Evolutionary conservation across 495 filamentous ascomycete genomes (phyloP), one percentile per base, ranked within the genome.

Genomic region (Daldinia caldariorum): DNA sequence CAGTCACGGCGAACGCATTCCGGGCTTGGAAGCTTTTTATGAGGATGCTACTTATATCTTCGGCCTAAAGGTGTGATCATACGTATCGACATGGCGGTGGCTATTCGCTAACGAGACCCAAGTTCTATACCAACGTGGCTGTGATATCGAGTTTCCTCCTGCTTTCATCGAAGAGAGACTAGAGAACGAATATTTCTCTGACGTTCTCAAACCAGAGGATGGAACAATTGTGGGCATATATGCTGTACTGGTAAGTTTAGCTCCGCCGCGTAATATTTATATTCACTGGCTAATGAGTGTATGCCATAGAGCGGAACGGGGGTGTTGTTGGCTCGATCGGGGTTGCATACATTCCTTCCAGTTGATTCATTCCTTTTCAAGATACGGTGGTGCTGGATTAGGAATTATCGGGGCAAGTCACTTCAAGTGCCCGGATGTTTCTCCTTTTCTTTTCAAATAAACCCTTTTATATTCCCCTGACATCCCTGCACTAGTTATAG

Each of bases 51-150:
- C 16, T 16, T 45, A 9, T 7, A 20, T 45, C 20, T 60, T 67
- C 58, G 65, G 65, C 26, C 63, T 45, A 20, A 45, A 16, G 26
- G 57, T 60, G 16, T 18, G 7, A 20, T 20, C 3, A 20, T 16
- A 20, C 18, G 1, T 3, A 7, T 18, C 18, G 41, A 18, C 8
- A 45, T 18, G 7, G 6, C 8, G n/a, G 41, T 45, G 16, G 16
- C n/a, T 20, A 10, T 20, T 3, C 16, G 16, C 41, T 45, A 45
- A 45, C 18, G 8, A 45, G 7, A 18, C 7, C 16, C 41, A 45
- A 45, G 41, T 18, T 45, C 16, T 45, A 20, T 45, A 45, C 41
- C 7, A 45, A 45, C 41, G 41, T n/a, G 41, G 16, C n/a, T n/a
- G 41, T n/a, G 41, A n/a, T 45, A 20, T 45, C 8, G 41, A 45